Evolutionary conservation across 2,329 filamentous ascomycete genomes (phyloP).

Genomic region (Cryphonectria carpinicola): DNA sequence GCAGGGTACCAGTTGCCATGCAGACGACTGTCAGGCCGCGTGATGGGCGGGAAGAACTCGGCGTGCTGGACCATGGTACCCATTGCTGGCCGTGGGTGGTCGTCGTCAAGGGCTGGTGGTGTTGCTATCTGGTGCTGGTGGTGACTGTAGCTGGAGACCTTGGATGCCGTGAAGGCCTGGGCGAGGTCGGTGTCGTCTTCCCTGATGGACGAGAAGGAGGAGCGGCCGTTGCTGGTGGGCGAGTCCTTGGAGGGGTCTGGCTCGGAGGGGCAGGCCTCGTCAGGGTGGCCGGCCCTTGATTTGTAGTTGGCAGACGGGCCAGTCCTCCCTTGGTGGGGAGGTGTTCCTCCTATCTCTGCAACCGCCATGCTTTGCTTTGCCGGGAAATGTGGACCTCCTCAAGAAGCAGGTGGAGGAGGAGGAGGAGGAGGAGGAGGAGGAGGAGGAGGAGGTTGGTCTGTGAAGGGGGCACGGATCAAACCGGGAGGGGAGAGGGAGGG

Average conservation of each 20-base stretch:
- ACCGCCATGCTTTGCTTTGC: constrained; percentile 30
- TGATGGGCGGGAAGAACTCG: constrained; percentile 56
- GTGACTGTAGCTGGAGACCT: constrained; percentile 61
- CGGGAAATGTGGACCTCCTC: constrained; percentile 7
- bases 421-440: background rate
- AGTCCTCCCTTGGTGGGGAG: constrained; percentile 21
- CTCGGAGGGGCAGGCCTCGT: constrained; percentile 29
- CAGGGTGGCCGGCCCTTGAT: constrained; percentile 35
- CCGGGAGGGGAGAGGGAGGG: constrained; percentile 2
- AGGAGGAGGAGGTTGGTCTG: background rate
- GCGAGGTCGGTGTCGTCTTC: constrained; percentile 62
- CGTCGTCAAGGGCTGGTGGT: constrained; percentile 50
- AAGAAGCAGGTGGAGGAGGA: background rate
- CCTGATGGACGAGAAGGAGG: constrained; percentile 65
- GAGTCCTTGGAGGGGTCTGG: constrained; percentile 37
- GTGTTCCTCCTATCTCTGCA: constrained; percentile 24
- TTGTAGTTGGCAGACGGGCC: constrained; percentile 32
- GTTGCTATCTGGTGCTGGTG: constrained; percentile 37
- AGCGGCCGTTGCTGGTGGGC: constrained; percentile 41
- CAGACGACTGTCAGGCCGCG: constrained; percentile 58
- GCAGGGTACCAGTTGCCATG: constrained; percentile 63
- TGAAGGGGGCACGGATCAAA: constrained; percentile 19
- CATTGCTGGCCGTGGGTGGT: constrained; percentile 49
- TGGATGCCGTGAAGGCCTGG: constrained; percentile 67
- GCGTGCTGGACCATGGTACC: constrained; percentile 47